Evolutionary conservation across 176 grass and related monocot genomes (phyloP), one percentile per base, ranked within the genome.

Genomic region (Bolboschoenus planiculmis): DNA sequence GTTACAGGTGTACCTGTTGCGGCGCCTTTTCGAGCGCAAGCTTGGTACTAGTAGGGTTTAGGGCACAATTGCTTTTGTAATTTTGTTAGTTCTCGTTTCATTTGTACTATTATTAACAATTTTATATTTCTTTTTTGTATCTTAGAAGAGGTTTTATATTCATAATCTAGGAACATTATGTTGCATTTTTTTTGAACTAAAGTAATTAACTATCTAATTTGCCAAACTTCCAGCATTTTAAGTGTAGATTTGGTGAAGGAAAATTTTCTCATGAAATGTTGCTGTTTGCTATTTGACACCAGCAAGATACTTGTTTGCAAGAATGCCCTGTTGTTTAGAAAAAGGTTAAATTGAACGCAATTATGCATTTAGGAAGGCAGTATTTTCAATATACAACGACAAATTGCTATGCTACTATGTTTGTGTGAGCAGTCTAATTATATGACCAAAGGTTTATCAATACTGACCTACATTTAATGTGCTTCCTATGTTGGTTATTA

Each of bases 21-120:
- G 77, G 21, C 89, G 87, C 50, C 90, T 99, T 80, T 99, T 99
- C 0, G 91, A 95, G 87, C 87, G 86, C 7, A 95, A 95, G 72
- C 59, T 91, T 7, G 90, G 89, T 27, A 82, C 47, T 40, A 94
- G 87, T 44, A 93, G 95, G 86, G 92, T 98, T 30, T 98, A 88
- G 79, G 78, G 74, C 31, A 56, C 16, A 58, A 24, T 75, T 15
- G 4, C 68, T 73, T 40, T 53, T 77, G 72, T 77, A 51, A 33
- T 33, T 33, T 77, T 53, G 14, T 51, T 48, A 75, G 53, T 77
- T 77, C 4, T 77, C 27, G 4, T 44, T 46, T 24, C 26, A n/a
- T 53, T 75, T 77, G 46, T 53, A 53, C 44, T 77, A 75, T 51
- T 77, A 33, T 31, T 33, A 74, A 47, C 70, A 74, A 74, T 29